Base-by-base conservation (phyloP, 352 stramenopile species). In the Thraustochytrium sp. region DNA sequence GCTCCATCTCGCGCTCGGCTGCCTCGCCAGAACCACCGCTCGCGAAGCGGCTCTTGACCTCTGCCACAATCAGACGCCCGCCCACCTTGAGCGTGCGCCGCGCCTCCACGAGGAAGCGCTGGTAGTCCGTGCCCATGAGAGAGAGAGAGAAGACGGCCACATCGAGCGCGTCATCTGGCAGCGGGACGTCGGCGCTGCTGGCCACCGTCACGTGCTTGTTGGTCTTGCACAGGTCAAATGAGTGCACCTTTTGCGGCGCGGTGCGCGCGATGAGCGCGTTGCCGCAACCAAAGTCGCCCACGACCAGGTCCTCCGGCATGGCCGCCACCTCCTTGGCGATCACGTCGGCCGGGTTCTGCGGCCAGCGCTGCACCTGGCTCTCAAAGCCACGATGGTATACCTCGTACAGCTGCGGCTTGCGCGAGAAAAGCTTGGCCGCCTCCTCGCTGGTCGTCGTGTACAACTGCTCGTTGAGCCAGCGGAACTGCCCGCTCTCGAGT, bases 231-330 rank as follows among this genome's bases (percentile, higher is more conserved):
- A 99, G 88, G 89, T 99, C 97, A 87, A 99, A 99, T 38, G 95
- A 99, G 87, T 98, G 93, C 56, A 98, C 95, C 46, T 89, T 96
- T 85, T 96, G 92, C 48, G 87, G 53, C 51, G 97, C 90, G 62
- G 89, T 94, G 36, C 92, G 90, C 0, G 95, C 93, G 38, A 99
- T 88, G 34, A 94, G 90, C 16, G 97, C 97, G 87, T 99, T 96
- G 36, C 97, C 97, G 86, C 97, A 99, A 40, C 97, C 97, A 89
- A 99, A 99, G 91, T 99, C 97, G 23, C 94, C 96, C 29, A 98
- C 90, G 13, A 97, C 86, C 0, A 90, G 86, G 77, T 93, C 53
- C 37, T 9, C 90, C 2, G 91, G 89, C 78, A 77, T 38, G 74
- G 46, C 84, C 74, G 82, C 51, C 38, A 99, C 89, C 86, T 93